phyloP scores from a whole-genome alignment of 108 stramenopile species.

The Skeletonema grethae region DNA sequence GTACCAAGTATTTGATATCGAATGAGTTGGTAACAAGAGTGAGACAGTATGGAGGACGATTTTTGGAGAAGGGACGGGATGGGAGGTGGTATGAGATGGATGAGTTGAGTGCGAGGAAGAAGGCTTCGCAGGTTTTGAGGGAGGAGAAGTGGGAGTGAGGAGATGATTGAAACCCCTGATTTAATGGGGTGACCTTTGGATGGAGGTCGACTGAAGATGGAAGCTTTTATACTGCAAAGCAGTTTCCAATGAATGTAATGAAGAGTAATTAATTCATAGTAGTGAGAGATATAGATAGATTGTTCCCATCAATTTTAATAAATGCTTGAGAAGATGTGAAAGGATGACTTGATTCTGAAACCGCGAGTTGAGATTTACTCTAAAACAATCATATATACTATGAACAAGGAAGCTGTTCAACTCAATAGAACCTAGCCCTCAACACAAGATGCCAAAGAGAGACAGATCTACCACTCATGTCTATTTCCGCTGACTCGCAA shows the following conservation, averaged over 20 bases:
- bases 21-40: not conserved
- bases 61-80: conserved; percentile 5
- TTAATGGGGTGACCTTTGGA: too few species aligned
- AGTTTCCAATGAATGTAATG: not conserved
- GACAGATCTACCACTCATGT: not conserved
- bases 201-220: too few species aligned
- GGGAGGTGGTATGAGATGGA: conserved; percentile 9
- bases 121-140: conserved; percentile 12
- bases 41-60: conserved; percentile 4
- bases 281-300: not conserved
- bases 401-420: too few species aligned
- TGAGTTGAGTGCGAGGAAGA: conserved; percentile 4
- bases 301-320: too few species aligned
- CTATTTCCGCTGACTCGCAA: conserved; percentile 46
- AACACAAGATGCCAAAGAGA: not conserved
- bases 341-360: too few species aligned
- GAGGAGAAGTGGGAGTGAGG: conserved; percentile 13
- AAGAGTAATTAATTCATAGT: not conserved
- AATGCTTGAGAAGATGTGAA: too few species aligned
- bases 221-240: not conserved
- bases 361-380: not conserved
- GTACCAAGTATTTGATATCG: conserved; percentile 1
- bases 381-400: too few species aligned
- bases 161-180: too few species aligned
- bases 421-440: too few species aligned